These are phyloP conservation scores for Spizellomyces sp. DNA, from an alignment of 192 early-diverging fungal species.

Conservation along the genomic window DNA sequence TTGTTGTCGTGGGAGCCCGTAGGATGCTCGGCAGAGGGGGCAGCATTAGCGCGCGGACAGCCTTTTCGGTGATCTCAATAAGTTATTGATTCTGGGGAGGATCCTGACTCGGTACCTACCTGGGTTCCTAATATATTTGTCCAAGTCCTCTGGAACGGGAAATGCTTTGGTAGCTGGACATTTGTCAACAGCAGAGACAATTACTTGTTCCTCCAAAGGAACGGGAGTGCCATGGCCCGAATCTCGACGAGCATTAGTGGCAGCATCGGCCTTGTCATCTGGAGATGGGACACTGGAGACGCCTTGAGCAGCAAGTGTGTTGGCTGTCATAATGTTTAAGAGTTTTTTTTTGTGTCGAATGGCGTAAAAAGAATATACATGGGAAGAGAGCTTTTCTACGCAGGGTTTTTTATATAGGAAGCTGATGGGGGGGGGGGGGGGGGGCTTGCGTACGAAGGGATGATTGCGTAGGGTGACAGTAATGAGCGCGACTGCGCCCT, in stretches of 20 bases:
- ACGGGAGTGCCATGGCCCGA: not conserved
- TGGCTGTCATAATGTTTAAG: too few relatives aligned
- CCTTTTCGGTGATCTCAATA: not conserved
- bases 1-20: conserved; percentile 24
- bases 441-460: too few relatives aligned
- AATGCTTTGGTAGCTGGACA: not conserved
- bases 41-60: conserved; percentile 25
- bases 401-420: too few relatives aligned
- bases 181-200: conserved; percentile 4
- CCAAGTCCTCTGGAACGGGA: conserved; percentile 21
- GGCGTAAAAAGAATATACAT: too few relatives aligned
- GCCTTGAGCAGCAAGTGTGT: too few relatives aligned
- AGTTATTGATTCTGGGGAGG: not conserved
- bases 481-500: too few relatives aligned
- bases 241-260: not conserved
- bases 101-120: not conserved
- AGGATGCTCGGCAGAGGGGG: conserved; percentile 15
- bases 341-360: too few relatives aligned
- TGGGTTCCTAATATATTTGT: conserved; percentile 16
- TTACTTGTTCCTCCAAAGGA: not conserved
- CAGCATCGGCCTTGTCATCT: too few relatives aligned
- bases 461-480: too few relatives aligned
- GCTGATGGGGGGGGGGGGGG: too few relatives aligned
- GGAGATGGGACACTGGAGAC: too few relatives aligned
- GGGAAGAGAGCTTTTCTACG: too few relatives aligned